Evolutionary conservation across 2,329 filamentous ascomycete genomes (phyloP), one percentile per base, ranked within the genome.

Genomic region (Aspergillus glaucus): DNA sequence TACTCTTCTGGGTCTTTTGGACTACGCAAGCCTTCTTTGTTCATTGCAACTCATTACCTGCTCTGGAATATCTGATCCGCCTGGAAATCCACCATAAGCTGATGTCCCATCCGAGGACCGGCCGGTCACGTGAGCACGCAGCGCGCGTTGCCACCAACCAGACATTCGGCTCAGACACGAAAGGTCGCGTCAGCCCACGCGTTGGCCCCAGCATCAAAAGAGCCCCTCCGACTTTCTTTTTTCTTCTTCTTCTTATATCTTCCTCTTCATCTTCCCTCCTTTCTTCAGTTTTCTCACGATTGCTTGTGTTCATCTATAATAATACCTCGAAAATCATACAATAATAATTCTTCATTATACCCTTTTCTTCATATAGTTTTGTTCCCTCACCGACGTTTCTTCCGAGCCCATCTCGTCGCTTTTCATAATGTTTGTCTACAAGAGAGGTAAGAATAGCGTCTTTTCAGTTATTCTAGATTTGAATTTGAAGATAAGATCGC

Each of bases 371-470:
- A 30, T 30, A 30, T 54, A 51, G 44, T 51, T 50, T 46, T 52
- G 41, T 43, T 43, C 50, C 44, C 46, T 47, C 47, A 47, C 44
- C 49, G 48, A 42, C 44, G 37, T 43, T 47, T 50, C 36, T 43
- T 47, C 49, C 36, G 30, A 44, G 42, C 43, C 47, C 46, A 47
- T 15, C 43, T 44, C 44, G n/a, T 21, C 45, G 43, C 41, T 50
- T 30, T 48, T 55, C 63, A 75, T 63, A 55, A 82, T 82, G 79
- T 82, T 79, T 67, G 79, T 82, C 62, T 80, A 79, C 67, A 82
- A 82, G 72, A 73, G 79, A 74, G 79, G 79, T 82, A 75, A 60
- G 74, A 12, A 63, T 48, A 19, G 42, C 44, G 26, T 40, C 30
- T 43, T 37, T 26, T 19, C 9, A 30, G 14, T 34, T 28, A 22